A percentile compares a stretch with the other conserved stretches of the same genome.
Conservation (phyloP, 73 alveolate genomes). For the Uronychia binucleata region DNA sequence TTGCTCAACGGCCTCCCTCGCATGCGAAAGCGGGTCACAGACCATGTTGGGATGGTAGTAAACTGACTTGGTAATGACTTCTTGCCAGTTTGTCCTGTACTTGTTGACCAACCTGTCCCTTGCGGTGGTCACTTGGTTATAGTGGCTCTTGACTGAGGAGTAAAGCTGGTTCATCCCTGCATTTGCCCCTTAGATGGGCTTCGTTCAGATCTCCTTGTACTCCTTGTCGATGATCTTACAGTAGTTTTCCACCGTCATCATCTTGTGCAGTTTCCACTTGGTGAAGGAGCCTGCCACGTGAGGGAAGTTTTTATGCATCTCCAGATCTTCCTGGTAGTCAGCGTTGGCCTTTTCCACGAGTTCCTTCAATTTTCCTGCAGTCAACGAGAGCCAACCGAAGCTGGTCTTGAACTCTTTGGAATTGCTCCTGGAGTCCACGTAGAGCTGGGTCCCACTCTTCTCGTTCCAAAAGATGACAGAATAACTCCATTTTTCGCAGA, state of each 20-base stretch:
- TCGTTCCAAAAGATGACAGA: not conserved
- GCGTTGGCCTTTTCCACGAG: not conserved
- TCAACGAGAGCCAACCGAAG: not conserved
- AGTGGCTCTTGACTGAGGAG: no score
- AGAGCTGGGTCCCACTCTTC: not conserved
- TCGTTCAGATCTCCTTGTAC: not conserved
- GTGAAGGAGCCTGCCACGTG: constrained; percentile 15
- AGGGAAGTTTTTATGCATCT: not conserved
- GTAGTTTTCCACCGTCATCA: constrained; percentile 1
- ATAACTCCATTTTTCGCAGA: not conserved
- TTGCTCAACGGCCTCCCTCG: not conserved
- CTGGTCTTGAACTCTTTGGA: not conserved
- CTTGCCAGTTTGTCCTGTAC: not conserved
- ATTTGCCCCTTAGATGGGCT: no score
- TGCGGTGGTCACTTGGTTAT: not conserved
- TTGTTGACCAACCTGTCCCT: not conserved
- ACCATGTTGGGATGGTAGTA: not conserved
- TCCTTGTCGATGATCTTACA: not conserved
- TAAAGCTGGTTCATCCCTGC: no score
- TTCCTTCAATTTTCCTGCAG: not conserved
- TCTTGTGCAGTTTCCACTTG: constrained; percentile 1
- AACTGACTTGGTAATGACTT: not conserved
- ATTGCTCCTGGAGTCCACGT: not conserved
- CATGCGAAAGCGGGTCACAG: not conserved
- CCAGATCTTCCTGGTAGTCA: not conserved